These are phyloP conservation scores for Psilocybe cyanescens DNA, from an alignment of 768 basidiomycete species.

Conservation along the genomic window DNA sequence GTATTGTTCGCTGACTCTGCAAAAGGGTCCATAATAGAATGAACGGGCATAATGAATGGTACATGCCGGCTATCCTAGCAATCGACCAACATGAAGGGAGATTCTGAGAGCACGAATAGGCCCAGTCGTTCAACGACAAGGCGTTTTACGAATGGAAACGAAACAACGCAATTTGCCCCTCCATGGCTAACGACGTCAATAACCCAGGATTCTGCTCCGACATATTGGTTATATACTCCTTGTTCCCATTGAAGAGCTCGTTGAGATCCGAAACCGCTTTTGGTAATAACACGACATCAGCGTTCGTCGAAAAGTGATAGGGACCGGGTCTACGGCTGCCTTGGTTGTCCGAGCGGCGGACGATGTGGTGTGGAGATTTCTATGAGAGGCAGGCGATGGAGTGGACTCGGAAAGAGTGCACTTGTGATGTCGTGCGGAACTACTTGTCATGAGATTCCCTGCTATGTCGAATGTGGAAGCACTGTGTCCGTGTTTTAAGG, in stretches of 20 bases:
- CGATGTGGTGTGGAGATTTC: background rate
- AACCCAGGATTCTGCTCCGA: slow-evolving; percentile 23
- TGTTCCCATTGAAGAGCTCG: slow-evolving; percentile 25
- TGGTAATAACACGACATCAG: slow-evolving; percentile 8
- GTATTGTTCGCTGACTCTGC: slow-evolving; percentile 32
- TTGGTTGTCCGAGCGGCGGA: background rate
- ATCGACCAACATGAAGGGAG: slow-evolving; percentile 36
- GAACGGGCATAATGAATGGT: background rate
- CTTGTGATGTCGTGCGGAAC: too few relatives aligned
- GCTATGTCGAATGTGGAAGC: background rate
- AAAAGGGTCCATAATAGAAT: background rate
- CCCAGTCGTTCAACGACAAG: too few relatives aligned
- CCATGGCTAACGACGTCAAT: slow-evolving; percentile 19
- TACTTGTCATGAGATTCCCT: background rate
- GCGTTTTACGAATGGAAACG: background rate
- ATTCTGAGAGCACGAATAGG: slow-evolving; percentile 19
- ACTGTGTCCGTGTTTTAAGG: background rate
- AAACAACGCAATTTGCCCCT: slow-evolving; percentile 25
- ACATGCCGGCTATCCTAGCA: slow-evolving; percentile 33
- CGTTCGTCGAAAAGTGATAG: background rate
- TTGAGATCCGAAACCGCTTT: slow-evolving; percentile 10
- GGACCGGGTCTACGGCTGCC: background rate
- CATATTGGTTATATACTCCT: slow-evolving; percentile 26
- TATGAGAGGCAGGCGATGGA: background rate
- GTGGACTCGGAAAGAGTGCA: background rate